These are phyloP conservation scores for Beauveria bassiana DNA, from an alignment of 2,329 filamentous ascomycete genomes.

Conservation along the genomic window DNA sequence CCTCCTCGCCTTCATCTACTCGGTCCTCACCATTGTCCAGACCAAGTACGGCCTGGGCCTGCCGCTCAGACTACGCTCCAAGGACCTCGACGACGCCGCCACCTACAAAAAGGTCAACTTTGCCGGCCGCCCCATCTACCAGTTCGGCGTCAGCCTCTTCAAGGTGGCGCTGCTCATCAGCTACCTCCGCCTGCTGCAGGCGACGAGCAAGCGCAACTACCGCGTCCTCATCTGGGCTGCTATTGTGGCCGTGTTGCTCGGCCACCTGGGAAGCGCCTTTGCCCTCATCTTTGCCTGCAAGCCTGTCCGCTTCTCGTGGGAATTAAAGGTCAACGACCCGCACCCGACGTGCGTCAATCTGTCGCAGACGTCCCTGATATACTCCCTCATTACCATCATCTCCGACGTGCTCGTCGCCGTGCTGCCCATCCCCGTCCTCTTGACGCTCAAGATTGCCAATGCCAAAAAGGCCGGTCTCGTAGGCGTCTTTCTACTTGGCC, in stretches of 20 bases:
- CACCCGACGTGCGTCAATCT: conserved; percentile 35
- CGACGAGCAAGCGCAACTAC: conserved; percentile 38
- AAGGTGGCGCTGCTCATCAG: conserved; percentile 46
- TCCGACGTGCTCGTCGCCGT: conserved; percentile 44
- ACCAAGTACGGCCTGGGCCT: conserved; percentile 47
- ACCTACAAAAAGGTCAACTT: conserved; percentile 44
- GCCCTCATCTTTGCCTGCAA: conserved; percentile 42
- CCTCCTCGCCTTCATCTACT: conserved; percentile 41
- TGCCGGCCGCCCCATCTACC: conserved; percentile 46
- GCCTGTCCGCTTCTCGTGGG: conserved; percentile 40
- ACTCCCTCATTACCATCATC: conserved; percentile 43
- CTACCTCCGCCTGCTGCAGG: conserved; percentile 43
- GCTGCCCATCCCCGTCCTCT: conserved; percentile 41
- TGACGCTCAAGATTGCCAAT: conserved; percentile 37
- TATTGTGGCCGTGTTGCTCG: conserved; percentile 34
- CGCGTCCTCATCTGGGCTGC: conserved; percentile 35
- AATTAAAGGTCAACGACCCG: conserved; percentile 20
- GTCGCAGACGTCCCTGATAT: conserved; percentile 40
- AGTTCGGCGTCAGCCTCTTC: conserved; percentile 48
- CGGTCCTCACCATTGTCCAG: conserved; percentile 41
- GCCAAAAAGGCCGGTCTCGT: conserved; percentile 44
- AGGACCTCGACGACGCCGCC: conserved; percentile 24
- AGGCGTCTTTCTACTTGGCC: conserved; percentile 42
- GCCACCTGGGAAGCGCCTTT: conserved; percentile 41
- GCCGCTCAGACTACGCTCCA: conserved; percentile 35